Percentiles rank a stretch among this genome's conserved stretches.
Conservation (phyloP, 306 rosid genomes). For the Cicer yamashitae region DNA sequence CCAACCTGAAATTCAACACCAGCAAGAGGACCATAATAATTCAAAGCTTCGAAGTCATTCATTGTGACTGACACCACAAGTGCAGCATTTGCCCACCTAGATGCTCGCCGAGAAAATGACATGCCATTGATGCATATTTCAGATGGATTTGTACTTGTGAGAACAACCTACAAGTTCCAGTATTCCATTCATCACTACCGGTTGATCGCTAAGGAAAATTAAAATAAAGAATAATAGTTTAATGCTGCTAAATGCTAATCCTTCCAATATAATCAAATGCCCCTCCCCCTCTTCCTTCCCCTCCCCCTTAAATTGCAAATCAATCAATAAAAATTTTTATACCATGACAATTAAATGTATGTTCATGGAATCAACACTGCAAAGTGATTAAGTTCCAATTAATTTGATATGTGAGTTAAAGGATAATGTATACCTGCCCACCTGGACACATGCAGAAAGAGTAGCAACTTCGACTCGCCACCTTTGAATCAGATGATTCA, state of each 20-base stretch:
- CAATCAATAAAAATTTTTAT: background rate
- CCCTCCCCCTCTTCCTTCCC: background rate
- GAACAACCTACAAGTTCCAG: conserved; percentile 83
- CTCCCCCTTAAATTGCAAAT: conserved; percentile 7
- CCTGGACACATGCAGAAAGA: conserved; percentile 99
- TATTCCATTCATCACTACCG: conserved; percentile 29
- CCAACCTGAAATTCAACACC: conserved; percentile 93
- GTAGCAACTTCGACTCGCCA: conserved; percentile 75
- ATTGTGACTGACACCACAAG: conserved; percentile 82
- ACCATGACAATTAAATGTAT: conserved; percentile 5
- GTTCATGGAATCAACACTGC: conserved; percentile 28
- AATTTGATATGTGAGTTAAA: conserved; percentile 38
- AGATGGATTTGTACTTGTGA: conserved; percentile 88
- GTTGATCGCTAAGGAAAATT: conserved; percentile 18
- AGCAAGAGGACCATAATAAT: conserved; percentile 78
- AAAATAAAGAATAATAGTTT: conserved; percentile 28
- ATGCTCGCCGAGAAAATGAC: conserved; percentile 96
- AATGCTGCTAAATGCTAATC: conserved; percentile 28
- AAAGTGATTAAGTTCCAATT: conserved; percentile 33
- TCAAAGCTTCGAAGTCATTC: conserved; percentile 75
- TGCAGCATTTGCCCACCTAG: conserved; percentile 99
- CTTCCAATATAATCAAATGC: conserved; percentile 24
- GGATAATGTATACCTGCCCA: conserved; percentile 77
- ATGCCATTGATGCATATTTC: conserved; percentile 94
- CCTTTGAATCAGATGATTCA: conserved; percentile 49